Evolutionary conservation across 495 filamentous ascomycete species (phyloP), one percentile per base, ranked within the genome.

Genomic region (Xylaria grammica): DNA sequence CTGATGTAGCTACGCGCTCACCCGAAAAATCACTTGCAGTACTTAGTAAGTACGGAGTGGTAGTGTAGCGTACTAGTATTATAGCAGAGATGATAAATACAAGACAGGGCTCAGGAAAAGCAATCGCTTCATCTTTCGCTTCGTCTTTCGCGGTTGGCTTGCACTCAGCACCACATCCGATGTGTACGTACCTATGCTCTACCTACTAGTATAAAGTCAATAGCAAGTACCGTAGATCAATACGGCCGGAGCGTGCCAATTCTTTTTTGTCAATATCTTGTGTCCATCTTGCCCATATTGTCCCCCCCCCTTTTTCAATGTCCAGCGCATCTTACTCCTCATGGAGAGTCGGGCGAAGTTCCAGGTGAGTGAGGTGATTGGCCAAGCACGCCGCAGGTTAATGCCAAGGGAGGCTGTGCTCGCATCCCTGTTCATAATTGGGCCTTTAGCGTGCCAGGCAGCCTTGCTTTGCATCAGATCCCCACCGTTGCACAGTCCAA

Each of bases 391-490:
- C 17, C n/a, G 34, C 36, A 56, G 19, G n/a, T 40, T n/a, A 29
- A 34, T 40, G 60, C 60, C 60, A 63, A 63, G 60, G 40, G 60
- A 55, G 60, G 60, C 60, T 55, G 60, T 63, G 60, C 40, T 19
- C 32, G 7, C 15, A 4, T 7, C 60, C 60, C 60, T 42, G 27
- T 40, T 59, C 42, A 19, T 42, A 15, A 59, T 8, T 59, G 34
- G 11, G 42, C 27, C 27, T 17, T 19, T 48, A 36, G 42, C 27
- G 10, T 11, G 10, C 26, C 22, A 15, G 40, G 40, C 40, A 42
- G 40, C 40, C 40, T 42, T 15, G 40, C 40, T 42, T 24, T 48
- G 42, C 56, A 48, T 22, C 56, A 59, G 54, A 45, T 58, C 54
- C 22, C 26, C 54, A 45, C 17, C 32, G 13, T 42, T 42, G 40